Conservation (phyloP, 352 stramenopile genomes). For the Pythium oligandrum region DNA sequence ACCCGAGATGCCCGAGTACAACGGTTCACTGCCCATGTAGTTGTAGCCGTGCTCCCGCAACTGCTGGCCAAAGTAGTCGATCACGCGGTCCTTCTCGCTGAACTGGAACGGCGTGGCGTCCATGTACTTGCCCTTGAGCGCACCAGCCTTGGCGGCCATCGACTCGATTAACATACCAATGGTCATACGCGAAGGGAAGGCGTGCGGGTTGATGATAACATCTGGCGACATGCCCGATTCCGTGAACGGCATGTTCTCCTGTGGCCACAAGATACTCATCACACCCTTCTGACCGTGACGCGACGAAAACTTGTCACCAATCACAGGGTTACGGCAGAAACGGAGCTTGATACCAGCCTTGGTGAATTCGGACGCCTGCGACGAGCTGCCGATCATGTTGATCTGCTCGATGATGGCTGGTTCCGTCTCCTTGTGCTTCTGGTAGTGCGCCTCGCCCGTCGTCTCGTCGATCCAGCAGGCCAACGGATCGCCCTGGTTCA, state of each 20-base stretch:
- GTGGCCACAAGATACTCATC: constrained; percentile 98
- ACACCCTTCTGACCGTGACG: constrained; percentile 99
- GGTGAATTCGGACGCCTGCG: constrained; percentile 69
- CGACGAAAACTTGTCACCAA: constrained; percentile 99
- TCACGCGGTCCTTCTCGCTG: constrained; percentile 96
- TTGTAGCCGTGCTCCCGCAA: constrained; percentile 94
- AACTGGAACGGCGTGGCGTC: constrained; percentile 99
- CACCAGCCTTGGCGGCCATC: constrained; percentile 99
- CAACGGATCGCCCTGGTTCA: constrained; percentile 95
- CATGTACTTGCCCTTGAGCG: constrained; percentile 96
- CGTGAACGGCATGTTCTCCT: constrained; percentile 99
- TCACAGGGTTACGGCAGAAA: constrained; percentile 98
- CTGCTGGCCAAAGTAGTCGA: constrained; percentile 99
- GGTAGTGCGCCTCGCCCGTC: constrained; percentile 84
- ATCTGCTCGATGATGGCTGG: constrained; percentile 96
- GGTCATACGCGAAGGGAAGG: constrained; percentile 98
- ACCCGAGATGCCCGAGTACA: constrained; percentile 99
- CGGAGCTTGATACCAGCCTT: constrained; percentile 96
- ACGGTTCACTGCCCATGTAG: constrained; percentile 98
- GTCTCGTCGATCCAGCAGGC: constrained; percentile 96
- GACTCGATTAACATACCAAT: constrained; percentile 96
- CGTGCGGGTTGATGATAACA: constrained; percentile 99
- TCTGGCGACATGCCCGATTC: constrained; percentile 98
- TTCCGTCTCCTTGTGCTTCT: constrained; percentile 98
- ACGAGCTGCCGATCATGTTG: constrained; percentile 74